Base-by-base conservation (phyloP, 1,284 basidiomycete genomes). In the Leccinum variabile region DNA sequence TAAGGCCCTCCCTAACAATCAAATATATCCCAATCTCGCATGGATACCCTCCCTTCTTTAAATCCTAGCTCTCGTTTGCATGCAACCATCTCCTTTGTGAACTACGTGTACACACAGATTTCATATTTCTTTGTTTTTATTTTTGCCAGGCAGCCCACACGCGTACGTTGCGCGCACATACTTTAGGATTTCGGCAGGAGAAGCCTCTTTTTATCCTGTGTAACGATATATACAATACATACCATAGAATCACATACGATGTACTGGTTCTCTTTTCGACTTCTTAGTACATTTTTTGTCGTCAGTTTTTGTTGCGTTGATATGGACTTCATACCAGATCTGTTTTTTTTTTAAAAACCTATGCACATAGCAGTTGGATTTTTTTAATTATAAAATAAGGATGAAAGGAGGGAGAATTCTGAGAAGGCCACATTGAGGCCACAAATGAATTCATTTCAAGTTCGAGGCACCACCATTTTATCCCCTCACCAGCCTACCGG, bases 41-140 rank as follows among this genome's bases (percentile, higher is more conserved):
- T 18, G 55, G 59, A 60, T 62, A 67, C 50, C 57, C n/a, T 11
- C n/a, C 11, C 66, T 18, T 32, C 22, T 18, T 61, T 16, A 61
- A 41, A 7, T 22, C 50, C 54, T 53, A 30, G 52, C 25, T 54
- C 55, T 66, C 59, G 22, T 53, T 59, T 55, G 37, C 22, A 66
- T n/a, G 39, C 18, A 22, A 46, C 25, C 50, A 2, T 28, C 22
- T 28, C 25, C 52, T 30, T 63, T 11, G 46, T 6, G 30, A 28
- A 22, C 56, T 18, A 50, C 32, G 14, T 16, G 18, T 49, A 8
- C 52, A 7, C 41, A 33, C 30, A 14, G 25, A 49, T 33, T 54
- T 28, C 28, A 33, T 49, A 5, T 50, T 39, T 35, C 13, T 0
- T 16, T 44, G n/a, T 52, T 60, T 60, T 50, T 32, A 25, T 54